Evolutionary conservation across 1,284 basidiomycete species (phyloP), one percentile per base, ranked within the genome.

Genomic region (Austroboletus novae-zelandiae): DNA sequence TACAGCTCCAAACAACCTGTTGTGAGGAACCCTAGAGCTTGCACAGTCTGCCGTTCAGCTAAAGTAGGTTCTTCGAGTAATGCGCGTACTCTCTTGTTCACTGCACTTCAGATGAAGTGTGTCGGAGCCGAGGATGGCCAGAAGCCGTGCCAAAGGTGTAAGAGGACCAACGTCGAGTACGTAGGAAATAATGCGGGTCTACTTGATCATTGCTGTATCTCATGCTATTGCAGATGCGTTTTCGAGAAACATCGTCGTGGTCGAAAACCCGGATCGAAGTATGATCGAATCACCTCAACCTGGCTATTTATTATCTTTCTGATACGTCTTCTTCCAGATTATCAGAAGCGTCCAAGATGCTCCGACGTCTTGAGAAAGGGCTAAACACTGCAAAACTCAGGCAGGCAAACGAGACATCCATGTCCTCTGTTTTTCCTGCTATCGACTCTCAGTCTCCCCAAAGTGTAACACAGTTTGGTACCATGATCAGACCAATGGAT

Each of bases 251-350:
- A 91, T 67, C 80, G 89, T 45, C 81, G 89, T 37, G 89, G 89
- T 39, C 81, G 89, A 51, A 91, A 91, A 63, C 89, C 89, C n/a
- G 89, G 89, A 57, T 91, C 89, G 69, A 91, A 91, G 89, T 91
- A 62, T 39, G 75, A 51, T 49, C 40, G 27, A 36, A 47, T 56
- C 41, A 36, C 50, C 50, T 53, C 55, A 32, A 29, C 20, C 32
- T 55, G 49, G 43, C 25, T 20, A 15, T 17, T 45, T 32, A 46
- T 48, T 50, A 52, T 52, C 46, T 40, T 43, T 49, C 45, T 55
- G 41, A 57, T 50, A 40, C 39, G 45, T 48, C 40, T 51, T 23
- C 30, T 25, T 47, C 9, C 59, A 91, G 89, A 69, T 73, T 91
- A 29, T 91, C 88, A 36, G 89, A 91, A 64, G 87, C 87, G 37